Percentiles rank a stretch among this genome's conserved stretches.
Conservation (phyloP, 306 rosid genomes). For the Quillaja saponaria region DNA sequence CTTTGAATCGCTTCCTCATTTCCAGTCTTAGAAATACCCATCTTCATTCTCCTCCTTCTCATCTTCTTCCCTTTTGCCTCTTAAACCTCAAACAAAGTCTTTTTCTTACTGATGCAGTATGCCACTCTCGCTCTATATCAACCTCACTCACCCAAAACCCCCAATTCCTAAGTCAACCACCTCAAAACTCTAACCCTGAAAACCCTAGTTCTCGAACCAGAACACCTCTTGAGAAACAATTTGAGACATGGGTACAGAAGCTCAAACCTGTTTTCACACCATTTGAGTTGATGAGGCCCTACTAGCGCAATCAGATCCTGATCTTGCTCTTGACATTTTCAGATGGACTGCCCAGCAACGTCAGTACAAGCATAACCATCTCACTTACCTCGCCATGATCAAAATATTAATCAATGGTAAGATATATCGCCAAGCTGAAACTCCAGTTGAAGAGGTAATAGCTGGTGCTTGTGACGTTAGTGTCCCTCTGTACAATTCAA, state of each 20-base stretch:
- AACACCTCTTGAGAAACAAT: slow-evolving; percentile 77
- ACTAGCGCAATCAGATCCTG: slow-evolving; percentile 72
- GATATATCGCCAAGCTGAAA: slow-evolving; percentile 64
- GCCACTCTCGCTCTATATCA: slow-evolving; percentile 25
- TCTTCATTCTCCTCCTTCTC: slow-evolving; percentile 12
- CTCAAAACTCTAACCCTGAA: slow-evolving; percentile 8
- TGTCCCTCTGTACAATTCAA: slow-evolving; percentile 69
- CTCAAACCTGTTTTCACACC: slow-evolving; percentile 89
- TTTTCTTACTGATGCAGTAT: background rate
- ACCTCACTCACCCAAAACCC: slow-evolving; percentile 21
- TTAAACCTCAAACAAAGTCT: background rate
- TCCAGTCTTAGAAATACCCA: slow-evolving; percentile 27
- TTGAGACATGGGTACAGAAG: slow-evolving; percentile 78
- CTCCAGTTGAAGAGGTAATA: slow-evolving; percentile 78
- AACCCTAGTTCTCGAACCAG: slow-evolving; percentile 37
- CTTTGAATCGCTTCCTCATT: slow-evolving; percentile 35
- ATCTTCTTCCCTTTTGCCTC: slow-evolving; percentile 17
- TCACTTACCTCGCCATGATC: slow-evolving; percentile 68
- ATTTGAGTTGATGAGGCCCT: slow-evolving; percentile 60
- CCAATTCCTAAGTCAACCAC: too few relatives aligned
- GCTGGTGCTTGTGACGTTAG: slow-evolving; percentile 81
- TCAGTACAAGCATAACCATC: slow-evolving; percentile 61
- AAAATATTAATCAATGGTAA: slow-evolving; percentile 50
- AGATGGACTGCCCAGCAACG: slow-evolving; percentile 94
- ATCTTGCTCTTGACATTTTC: slow-evolving; percentile 91